Evolutionary conservation across 108 stramenopile species (phyloP).

Genomic region (Mediolabrus comicus): DNA sequence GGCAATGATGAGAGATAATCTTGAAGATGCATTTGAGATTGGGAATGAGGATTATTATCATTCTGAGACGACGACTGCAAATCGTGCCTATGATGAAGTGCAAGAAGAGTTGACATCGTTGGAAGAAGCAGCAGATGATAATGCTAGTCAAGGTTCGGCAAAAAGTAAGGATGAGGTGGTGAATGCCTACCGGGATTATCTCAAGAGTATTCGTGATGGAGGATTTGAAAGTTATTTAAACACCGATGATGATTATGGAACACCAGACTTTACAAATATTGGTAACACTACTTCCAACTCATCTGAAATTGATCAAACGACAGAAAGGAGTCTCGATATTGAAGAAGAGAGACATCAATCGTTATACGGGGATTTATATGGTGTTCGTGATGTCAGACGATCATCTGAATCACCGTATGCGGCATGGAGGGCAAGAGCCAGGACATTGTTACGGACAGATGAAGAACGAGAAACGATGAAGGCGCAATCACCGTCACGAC

Average conservation of each 20-base stretch:
- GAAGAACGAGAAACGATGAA: not conserved
- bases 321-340: not conserved
- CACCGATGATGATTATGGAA: constrained; percentile 11
- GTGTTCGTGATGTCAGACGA: not conserved
- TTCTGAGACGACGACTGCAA: not conserved
- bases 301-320: not conserved
- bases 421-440: not conserved
- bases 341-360: not conserved
- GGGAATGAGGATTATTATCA: constrained; percentile 25
- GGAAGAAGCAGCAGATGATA: constrained; percentile 15
- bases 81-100: constrained; percentile 12
- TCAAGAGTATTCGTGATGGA: constrained; percentile 38
- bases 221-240: constrained; percentile 42
- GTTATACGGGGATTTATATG: not conserved
- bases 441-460: not conserved
- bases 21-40: constrained; percentile 19
- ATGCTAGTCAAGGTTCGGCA: not conserved
- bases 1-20: constrained; percentile 16
- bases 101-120: constrained; percentile 20
- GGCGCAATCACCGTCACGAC: not conserved
- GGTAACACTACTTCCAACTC: not conserved
- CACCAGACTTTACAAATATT: constrained; percentile 13
- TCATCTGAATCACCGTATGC: not conserved
- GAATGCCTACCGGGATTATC: constrained; percentile 38
- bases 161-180: constrained; percentile 24